Conservation (phyloP, 345 rosid species). For the Pelargonium nanum region DNA sequence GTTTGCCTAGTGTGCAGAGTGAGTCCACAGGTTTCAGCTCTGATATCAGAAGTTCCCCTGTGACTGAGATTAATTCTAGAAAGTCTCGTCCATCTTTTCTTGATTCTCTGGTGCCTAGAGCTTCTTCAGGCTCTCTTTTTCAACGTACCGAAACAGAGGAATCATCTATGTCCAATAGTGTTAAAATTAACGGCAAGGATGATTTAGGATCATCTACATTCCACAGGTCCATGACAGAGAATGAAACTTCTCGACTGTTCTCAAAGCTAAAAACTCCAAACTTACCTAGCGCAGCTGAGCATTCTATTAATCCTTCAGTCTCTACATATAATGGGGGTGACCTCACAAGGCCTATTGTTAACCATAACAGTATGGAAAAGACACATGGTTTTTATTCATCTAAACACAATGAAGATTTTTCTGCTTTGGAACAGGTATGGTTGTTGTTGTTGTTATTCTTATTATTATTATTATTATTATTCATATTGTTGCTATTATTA, state of each 20-base stretch:
- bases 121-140: constrained; percentile 33
- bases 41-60: constrained; percentile 31
- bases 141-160: constrained; percentile 29
- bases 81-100: constrained; percentile 85
- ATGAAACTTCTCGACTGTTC: constrained; percentile 25
- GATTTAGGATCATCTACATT: constrained; percentile 24
- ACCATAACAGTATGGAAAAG: constrained; percentile 21
- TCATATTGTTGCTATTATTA: constrained; percentile 2
- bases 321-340: constrained; percentile 28
- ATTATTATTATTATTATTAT: too few relatives aligned
- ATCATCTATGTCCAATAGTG: constrained; percentile 21
- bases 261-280: constrained; percentile 18
- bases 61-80: constrained; percentile 43
- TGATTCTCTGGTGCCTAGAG: constrained; percentile 61
- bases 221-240: constrained; percentile 23
- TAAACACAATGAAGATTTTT: constrained; percentile 74
- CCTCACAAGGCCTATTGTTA: constrained; percentile 13
- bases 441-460: too few relatives aligned
- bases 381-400: constrained; percentile 36
- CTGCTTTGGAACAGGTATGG: constrained; percentile 92
- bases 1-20: constrained; percentile 24
- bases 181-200: constrained; percentile 28
- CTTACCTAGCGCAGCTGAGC: constrained; percentile 25
- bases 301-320: constrained; percentile 19
- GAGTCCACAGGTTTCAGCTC: constrained; percentile 28